Evolutionary conservation across 169 alveolate genomes (phyloP).

Genomic region (Cystoisospora suis): DNA sequence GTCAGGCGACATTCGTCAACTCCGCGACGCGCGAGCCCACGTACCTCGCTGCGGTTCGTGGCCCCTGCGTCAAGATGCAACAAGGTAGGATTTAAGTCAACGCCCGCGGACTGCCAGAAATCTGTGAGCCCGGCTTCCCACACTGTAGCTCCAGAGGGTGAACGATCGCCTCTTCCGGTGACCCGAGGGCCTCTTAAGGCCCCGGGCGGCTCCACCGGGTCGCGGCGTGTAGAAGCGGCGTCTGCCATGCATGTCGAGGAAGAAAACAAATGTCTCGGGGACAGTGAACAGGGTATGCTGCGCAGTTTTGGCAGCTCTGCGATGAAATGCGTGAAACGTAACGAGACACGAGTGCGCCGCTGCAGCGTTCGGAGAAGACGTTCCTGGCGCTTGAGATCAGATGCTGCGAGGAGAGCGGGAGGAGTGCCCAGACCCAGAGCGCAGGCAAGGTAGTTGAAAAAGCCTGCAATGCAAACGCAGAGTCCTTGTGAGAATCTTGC

Average conservation of each 20-base stretch:
- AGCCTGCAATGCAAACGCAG: not conserved
- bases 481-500: too few species aligned
- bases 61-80: too few species aligned
- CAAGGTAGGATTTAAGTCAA: too few species aligned
- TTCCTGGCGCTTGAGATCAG: not conserved
- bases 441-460: slow-evolving; percentile 11
- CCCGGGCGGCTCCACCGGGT: not conserved
- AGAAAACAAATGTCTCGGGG: not conserved
- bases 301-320: slow-evolving; percentile 3
- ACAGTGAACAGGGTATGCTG: too few species aligned
- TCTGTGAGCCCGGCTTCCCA: not conserved
- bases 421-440: slow-evolving; percentile 13
- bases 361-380: not conserved
- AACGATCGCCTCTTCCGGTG: not conserved
- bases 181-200: not conserved
- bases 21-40: too few species aligned
- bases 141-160: not conserved
- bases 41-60: too few species aligned
- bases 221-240: not conserved
- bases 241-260: not conserved
- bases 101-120: not conserved
- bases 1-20: too few species aligned
- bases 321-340: slow-evolving; percentile 7
- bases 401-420: slow-evolving; percentile 4
- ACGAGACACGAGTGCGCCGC: not conserved